Percentiles rank a stretch among this genome's conserved stretches.
These are phyloP conservation scores for Starmera stellimalicola DNA, from an alignment of 1,139 yeast species.

Conservation along the genomic window DNA sequence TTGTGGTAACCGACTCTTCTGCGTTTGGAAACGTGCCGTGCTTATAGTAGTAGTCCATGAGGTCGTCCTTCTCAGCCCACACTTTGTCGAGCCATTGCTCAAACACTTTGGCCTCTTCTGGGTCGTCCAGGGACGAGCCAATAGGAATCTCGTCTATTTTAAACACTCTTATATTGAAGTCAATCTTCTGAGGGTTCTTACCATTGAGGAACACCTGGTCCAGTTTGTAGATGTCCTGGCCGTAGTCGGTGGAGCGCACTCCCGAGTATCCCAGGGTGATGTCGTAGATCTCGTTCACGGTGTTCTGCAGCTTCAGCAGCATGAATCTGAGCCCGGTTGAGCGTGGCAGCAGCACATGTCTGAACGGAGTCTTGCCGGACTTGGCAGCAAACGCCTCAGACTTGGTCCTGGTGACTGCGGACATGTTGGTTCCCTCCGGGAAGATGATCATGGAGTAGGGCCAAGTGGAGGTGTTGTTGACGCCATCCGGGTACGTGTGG, in stretches of 20 bases:
- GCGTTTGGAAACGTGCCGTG: slow-evolving; percentile 39
- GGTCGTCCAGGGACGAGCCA: slow-evolving; percentile 36
- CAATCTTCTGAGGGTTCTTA: slow-evolving; percentile 56
- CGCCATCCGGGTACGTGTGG: slow-evolving; percentile 32
- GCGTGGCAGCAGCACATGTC: slow-evolving; percentile 71
- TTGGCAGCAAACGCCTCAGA: slow-evolving; percentile 50
- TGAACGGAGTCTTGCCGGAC: slow-evolving; percentile 36
- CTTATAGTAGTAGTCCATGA: slow-evolving; percentile 50
- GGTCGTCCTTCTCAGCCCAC: slow-evolving; percentile 76
- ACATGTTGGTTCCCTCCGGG: slow-evolving; percentile 93
- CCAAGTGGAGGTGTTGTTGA: slow-evolving; percentile 23
- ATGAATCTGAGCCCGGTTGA: slow-evolving; percentile 69
- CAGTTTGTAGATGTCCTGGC: slow-evolving; percentile 70
- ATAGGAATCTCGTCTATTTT: slow-evolving; percentile 57
- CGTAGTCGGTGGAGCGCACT: slow-evolving; percentile 50
- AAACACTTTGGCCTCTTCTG: slow-evolving; percentile 36
- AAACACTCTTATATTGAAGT: slow-evolving; percentile 54
- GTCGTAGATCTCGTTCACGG: slow-evolving; percentile 69
- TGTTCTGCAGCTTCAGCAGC: slow-evolving; percentile 45
- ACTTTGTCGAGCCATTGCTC: slow-evolving; percentile 64
- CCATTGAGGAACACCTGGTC: slow-evolving; percentile 58
- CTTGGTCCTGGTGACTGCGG: slow-evolving; percentile 50
- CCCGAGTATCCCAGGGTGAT: slow-evolving; percentile 78
- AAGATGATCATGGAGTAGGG: slow-evolving; percentile 56
- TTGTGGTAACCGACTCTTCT: slow-evolving; percentile 15